Conservation (phyloP, 2,329 filamentous ascomycete species). For the Paraphoma sp. region DNA sequence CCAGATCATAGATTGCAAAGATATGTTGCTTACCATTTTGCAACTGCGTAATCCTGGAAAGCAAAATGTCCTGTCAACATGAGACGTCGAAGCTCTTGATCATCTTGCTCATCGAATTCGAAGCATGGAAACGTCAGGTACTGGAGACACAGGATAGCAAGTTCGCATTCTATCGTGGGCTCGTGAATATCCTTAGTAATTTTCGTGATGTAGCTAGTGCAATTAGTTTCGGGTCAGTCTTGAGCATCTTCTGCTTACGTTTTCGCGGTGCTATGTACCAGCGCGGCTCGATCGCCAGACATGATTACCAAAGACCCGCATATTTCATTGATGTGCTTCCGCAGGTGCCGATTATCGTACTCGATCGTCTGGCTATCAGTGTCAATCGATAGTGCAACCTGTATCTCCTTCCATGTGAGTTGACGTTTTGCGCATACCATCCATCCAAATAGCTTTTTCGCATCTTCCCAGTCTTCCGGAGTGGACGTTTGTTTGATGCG, state of each 20-base stretch:
- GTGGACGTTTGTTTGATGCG: slow-evolving; percentile 21
- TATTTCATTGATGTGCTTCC: slow-evolving; percentile 32
- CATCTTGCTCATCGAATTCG: slow-evolving; percentile 13
- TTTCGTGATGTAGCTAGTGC: slow-evolving; percentile 24
- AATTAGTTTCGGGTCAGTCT: slow-evolving; percentile 2
- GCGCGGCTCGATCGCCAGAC: not conserved
- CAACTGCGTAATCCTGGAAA: slow-evolving; percentile 40
- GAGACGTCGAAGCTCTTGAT: slow-evolving; percentile 12
- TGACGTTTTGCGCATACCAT: slow-evolving; percentile 36
- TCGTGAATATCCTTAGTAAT: slow-evolving; percentile 25
- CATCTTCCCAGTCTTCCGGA: slow-evolving; percentile 20
- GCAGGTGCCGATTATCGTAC: slow-evolving; percentile 22
- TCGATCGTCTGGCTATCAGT: slow-evolving; percentile 22
- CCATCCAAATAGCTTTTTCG: slow-evolving; percentile 32
- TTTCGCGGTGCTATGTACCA: slow-evolving; percentile 33
- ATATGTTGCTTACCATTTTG: slow-evolving; percentile 21
- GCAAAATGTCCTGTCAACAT: slow-evolving; percentile 28
- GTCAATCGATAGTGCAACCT: slow-evolving; percentile 33
- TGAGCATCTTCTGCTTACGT: slow-evolving; percentile 10
- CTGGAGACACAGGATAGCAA: slow-evolving; percentile 31
- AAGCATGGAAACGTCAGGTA: slow-evolving; percentile 36
- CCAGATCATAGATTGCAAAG: too few species aligned
- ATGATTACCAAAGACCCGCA: slow-evolving; percentile 24
- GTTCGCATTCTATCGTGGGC: slow-evolving; percentile 31
- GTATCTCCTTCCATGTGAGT: slow-evolving; percentile 35